Conservation (phyloP, 2,329 filamentous ascomycete species). For the Sclerotinia spermophila region DNA sequence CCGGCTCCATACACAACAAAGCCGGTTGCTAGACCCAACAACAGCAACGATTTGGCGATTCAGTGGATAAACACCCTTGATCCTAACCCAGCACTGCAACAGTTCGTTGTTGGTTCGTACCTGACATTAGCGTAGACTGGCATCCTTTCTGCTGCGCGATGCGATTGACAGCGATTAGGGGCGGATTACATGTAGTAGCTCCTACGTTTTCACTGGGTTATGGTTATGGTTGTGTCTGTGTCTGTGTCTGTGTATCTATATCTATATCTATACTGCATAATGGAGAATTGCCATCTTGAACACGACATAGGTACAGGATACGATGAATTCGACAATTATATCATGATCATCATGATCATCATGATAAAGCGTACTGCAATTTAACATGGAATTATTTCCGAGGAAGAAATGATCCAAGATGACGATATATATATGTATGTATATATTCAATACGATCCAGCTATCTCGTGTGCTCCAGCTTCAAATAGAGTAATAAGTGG, state of each 20-base stretch:
- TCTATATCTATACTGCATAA: not conserved
- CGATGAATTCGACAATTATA: not conserved
- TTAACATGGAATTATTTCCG: not conserved
- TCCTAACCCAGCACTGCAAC: slow-evolving; percentile 8
- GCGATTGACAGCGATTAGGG: slow-evolving; percentile 19
- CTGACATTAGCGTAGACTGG: slow-evolving; percentile 26
- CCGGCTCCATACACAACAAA: slow-evolving; percentile 22
- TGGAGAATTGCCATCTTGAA: slow-evolving; percentile 7
- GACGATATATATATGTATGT: no score
- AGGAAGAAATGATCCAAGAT: slow-evolving; percentile 7
- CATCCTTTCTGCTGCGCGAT: slow-evolving; percentile 17
- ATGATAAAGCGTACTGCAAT: not conserved
- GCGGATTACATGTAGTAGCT: slow-evolving; percentile 11
- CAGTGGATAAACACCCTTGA: slow-evolving; percentile 12
- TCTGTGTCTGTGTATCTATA: not conserved
- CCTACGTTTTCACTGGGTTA: not conserved
- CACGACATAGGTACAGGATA: slow-evolving; percentile 7
- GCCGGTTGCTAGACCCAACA: slow-evolving; percentile 17
- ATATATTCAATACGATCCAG: not conserved
- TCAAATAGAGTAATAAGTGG: not conserved
- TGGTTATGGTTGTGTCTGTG: not conserved
- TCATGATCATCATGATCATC: slow-evolving; percentile 9
- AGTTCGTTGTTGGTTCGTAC: slow-evolving; percentile 25
- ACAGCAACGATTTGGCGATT: slow-evolving; percentile 1
- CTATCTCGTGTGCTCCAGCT: not conserved